Conservation (phyloP, 352 stramenopile species). For the Globisporangium recalcitrans region DNA sequence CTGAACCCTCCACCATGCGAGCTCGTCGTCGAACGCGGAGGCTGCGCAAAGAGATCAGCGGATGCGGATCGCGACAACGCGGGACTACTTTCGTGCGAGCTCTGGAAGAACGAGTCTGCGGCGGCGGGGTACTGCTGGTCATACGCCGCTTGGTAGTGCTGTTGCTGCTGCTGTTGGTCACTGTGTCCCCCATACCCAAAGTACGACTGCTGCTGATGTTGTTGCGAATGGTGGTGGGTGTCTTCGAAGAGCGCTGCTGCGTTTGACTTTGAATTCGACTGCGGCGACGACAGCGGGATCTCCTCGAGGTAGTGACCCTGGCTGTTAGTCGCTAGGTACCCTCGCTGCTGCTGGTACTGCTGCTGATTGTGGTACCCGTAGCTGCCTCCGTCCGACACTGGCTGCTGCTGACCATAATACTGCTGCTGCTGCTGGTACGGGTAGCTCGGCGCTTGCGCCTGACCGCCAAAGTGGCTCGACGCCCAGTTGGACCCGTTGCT, state of each 20-base stretch:
- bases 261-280: conserved; percentile 20
- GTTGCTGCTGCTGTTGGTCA: conserved; percentile 3
- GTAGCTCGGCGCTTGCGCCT: conserved; percentile 9
- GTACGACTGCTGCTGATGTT: conserved; percentile 10
- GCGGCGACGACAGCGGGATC: conserved; percentile 26
- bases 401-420: conserved; percentile 12
- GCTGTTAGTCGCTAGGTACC: conserved; percentile 3
- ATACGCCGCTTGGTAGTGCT: conserved; percentile 14
- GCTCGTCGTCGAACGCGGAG: conserved; percentile 9
- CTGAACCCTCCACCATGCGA: not conserved
- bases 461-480: not conserved
- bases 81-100: not conserved
- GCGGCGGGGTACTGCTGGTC: conserved; percentile 15
- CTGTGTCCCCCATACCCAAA: not conserved
- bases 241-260: conserved; percentile 29
- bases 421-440: conserved; percentile 8
- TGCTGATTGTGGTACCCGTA: conserved; percentile 6
- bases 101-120: conserved; percentile 25
- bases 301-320: conserved; percentile 21
- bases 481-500: conserved; percentile 2
- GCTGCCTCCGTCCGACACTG: not conserved
- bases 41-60: conserved; percentile 9
- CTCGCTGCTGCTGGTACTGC: conserved; percentile 11
- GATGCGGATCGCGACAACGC: not conserved
- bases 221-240: conserved; percentile 5